Conservation (phyloP, 371 early-diverging fungal species). For the Haplosporangium sp. region DNA sequence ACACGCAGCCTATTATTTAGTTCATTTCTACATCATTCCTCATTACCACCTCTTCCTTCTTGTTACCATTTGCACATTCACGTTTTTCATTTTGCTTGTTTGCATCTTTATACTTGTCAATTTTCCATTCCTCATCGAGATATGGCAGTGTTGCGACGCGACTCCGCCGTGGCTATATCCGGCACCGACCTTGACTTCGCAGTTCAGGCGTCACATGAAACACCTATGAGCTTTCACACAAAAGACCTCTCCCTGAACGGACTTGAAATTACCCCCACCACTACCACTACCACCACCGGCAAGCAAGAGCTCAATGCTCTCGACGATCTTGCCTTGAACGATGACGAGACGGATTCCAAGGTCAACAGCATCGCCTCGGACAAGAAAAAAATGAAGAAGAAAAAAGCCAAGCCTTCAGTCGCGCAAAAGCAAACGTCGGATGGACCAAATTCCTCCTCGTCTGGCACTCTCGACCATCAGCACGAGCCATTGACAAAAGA, state of each 20-base stretch:
- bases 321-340: background rate
- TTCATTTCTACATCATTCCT: too few species aligned
- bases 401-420: slow-evolving; percentile 56
- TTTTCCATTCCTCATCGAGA: background rate
- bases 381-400: background rate
- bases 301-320: background rate
- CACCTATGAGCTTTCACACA: too few species aligned
- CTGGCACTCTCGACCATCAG: background rate
- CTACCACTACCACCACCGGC: background rate
- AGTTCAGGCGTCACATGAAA: too few species aligned
- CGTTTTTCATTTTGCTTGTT: too few species aligned
- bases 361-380: background rate
- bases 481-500: background rate
- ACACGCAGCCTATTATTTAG: too few species aligned
- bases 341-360: background rate
- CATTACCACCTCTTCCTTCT: too few species aligned
- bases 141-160: background rate
- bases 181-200: slow-evolving; percentile 59
- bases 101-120: too few species aligned
- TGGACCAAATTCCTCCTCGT: background rate
- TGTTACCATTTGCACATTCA: too few species aligned
- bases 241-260: background rate
- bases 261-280: background rate
- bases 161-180: slow-evolving; percentile 5
- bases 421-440: slow-evolving; percentile 57